Percentiles rank a stretch among this genome's conserved stretches.
These are phyloP conservation scores for Macadamia integrifolia DNA, from an alignment of 164 flowering plant species.

Conservation along the genomic window DNA sequence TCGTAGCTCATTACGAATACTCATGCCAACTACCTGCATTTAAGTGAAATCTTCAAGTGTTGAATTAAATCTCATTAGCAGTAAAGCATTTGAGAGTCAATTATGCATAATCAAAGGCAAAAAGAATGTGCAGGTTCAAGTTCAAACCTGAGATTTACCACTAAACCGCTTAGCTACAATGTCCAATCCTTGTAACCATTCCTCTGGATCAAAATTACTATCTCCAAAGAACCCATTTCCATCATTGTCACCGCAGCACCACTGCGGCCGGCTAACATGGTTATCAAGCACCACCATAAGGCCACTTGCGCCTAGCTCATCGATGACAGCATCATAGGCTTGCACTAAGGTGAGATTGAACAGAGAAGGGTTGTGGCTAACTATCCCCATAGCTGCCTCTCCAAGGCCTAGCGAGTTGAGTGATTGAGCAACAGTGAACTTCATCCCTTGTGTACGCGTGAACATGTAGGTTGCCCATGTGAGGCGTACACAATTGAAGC, in stretches of 20 bases:
- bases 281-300: slow-evolving; percentile 41
- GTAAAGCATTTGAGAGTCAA: too few relatives aligned
- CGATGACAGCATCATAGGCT: slow-evolving; percentile 28
- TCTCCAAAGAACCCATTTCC: slow-evolving; percentile 50
- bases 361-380: slow-evolving; percentile 26
- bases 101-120: too few relatives aligned
- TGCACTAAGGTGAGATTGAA: slow-evolving; percentile 20
- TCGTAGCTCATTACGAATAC: slow-evolving; percentile 46
- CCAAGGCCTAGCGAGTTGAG: slow-evolving; percentile 14
- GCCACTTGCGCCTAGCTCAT: slow-evolving; percentile 15
- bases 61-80: too few relatives aligned
- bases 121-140: too few relatives aligned
- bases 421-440: slow-evolving; percentile 22
- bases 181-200: slow-evolving; percentile 42
- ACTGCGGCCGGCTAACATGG: slow-evolving; percentile 35
- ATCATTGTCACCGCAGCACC: slow-evolving; percentile 39
- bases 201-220: slow-evolving; percentile 24
- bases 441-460: slow-evolving; percentile 15
- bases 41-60: not conserved
- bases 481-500: slow-evolving; percentile 52
- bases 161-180: slow-evolving; percentile 30
- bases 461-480: slow-evolving; percentile 45
- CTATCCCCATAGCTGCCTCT: slow-evolving; percentile 19
- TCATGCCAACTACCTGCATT: slow-evolving; percentile 39
- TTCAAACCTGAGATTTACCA: slow-evolving; percentile 29